Evolutionary conservation across 495 filamentous ascomycete species (phyloP).

Genomic region (Neurospora sp.): DNA sequence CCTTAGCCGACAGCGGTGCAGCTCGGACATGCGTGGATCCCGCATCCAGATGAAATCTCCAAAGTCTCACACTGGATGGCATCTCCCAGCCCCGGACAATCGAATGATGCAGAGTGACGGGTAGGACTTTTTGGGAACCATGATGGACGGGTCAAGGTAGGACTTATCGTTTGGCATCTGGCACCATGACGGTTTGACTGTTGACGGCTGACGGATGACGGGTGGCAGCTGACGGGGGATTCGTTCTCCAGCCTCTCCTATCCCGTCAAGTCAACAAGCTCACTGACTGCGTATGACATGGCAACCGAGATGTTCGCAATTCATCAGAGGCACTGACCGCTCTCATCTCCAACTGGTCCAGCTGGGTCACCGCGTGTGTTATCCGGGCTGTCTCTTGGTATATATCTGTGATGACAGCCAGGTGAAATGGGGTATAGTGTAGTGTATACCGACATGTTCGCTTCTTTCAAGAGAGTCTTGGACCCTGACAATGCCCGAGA

Average conservation of each 20-base stretch:
- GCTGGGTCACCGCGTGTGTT: background rate
- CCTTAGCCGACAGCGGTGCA: background rate
- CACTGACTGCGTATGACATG: background rate
- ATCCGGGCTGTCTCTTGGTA: background rate
- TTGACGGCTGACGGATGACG: background rate
- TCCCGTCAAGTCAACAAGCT: background rate
- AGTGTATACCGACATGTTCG: background rate
- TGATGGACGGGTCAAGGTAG: background rate
- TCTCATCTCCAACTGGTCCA: background rate
- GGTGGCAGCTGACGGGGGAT: background rate
- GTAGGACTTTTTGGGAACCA: background rate
- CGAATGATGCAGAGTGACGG: background rate
- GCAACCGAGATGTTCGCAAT: background rate
- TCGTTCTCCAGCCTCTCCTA: background rate
- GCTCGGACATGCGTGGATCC: background rate
- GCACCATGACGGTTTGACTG: background rate
- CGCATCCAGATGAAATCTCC: background rate
- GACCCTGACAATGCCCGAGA: background rate
- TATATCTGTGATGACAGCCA: background rate
- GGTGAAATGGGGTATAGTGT: background rate
- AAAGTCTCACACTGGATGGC: background rate
- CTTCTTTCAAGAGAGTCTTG: background rate
- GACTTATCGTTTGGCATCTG: background rate
- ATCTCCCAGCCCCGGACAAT: background rate
- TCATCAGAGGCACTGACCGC: background rate